phyloP scores from a whole-genome alignment of 1,284 basidiomycete genomes.

The Naganishia sp. region DNA sequence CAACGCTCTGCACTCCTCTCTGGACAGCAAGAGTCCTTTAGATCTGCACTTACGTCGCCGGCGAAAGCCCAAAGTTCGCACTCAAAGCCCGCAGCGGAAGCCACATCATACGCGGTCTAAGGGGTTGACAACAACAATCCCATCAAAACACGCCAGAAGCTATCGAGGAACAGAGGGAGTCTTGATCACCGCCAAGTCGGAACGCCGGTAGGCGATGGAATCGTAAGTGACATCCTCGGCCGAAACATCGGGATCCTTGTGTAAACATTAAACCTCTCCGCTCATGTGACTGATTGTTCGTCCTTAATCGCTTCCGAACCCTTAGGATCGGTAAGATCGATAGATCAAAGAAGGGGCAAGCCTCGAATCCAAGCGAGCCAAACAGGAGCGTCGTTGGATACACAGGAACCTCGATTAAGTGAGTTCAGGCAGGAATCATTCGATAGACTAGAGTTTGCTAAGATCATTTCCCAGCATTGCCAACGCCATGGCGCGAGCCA shows the following conservation, averaged over 20 bases:
- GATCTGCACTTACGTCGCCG: too few relatives aligned
- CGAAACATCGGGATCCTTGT: too few relatives aligned
- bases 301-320: neutral
- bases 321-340: slow-evolving; percentile 2
- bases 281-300: neutral
- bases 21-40: too few relatives aligned
- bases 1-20: too few relatives aligned
- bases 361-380: neutral
- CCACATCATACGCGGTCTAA: neutral
- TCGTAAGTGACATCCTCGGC: neutral
- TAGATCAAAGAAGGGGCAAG: neutral
- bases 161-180: neutral
- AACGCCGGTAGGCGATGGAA: slow-evolving; percentile 9
- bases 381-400: slow-evolving; percentile 17
- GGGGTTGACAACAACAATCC: neutral
- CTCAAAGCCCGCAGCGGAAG: neutral
- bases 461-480: slow-evolving; percentile 4
- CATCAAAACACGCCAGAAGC: neutral
- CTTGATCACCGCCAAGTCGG: neutral
- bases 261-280: neutral
- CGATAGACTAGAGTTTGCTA: too few relatives aligned
- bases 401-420: slow-evolving; percentile 25
- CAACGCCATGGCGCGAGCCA: slow-evolving; percentile 27
- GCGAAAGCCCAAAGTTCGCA: too few relatives aligned
- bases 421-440: neutral